phyloP scores from a whole-genome alignment of 106 monocot genomes.

The Dendrobium officinale region DNA sequence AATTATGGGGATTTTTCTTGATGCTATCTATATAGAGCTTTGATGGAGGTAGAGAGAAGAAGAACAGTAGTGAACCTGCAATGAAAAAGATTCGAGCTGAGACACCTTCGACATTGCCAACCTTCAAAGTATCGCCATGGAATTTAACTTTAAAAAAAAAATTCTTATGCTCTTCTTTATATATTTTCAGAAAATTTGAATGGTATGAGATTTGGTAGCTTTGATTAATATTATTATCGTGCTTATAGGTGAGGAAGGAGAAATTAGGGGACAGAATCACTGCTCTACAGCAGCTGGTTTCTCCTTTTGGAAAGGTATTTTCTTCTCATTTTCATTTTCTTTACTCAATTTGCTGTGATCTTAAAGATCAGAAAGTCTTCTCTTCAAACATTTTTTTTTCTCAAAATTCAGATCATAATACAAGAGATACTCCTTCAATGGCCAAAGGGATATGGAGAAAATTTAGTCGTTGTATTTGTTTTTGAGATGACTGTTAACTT shows the following conservation, averaged over 20 bases:
- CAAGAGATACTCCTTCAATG: too few species aligned
- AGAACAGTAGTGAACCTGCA: background rate
- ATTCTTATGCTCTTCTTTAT: background rate
- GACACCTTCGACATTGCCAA: slow-evolving; percentile 6
- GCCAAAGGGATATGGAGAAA: too few species aligned
- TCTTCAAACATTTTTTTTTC: too few species aligned
- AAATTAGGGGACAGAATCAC: slow-evolving; percentile 77
- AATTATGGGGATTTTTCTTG: too few species aligned
- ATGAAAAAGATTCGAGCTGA: background rate
- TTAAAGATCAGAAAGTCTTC: background rate
- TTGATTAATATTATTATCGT: background rate
- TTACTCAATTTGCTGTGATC: background rate
- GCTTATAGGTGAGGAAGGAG: slow-evolving; percentile 63
- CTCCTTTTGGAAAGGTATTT: slow-evolving; percentile 77
- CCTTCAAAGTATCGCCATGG: slow-evolving; percentile 1
- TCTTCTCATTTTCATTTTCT: background rate
- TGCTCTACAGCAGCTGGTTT: slow-evolving; percentile 72
- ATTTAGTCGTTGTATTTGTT: too few species aligned
- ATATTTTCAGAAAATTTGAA: background rate
- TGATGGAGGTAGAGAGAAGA: background rate
- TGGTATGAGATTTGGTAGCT: background rate
- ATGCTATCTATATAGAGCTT: background rate
- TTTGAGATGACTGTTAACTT: too few species aligned
- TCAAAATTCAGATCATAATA: background rate
- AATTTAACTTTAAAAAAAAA: background rate